phyloP scores from a whole-genome alignment of 805 yeast genomes.

The Kazachstania bromeliacearum region DNA sequence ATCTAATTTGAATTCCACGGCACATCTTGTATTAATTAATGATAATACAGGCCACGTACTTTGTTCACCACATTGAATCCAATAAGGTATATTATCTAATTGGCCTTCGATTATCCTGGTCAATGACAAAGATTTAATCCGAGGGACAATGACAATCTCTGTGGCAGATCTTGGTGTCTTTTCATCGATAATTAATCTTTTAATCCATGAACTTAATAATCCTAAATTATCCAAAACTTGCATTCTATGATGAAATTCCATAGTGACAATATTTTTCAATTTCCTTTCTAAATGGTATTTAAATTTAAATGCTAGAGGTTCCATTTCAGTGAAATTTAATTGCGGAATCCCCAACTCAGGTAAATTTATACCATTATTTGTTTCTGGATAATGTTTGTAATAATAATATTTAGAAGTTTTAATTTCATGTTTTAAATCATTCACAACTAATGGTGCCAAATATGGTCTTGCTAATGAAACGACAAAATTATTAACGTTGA shows the following conservation, averaged over 20 bases:
- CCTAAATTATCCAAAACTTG: conserved; percentile 75
- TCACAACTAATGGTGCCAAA: conserved; percentile 77
- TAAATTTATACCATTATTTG: conserved; percentile 13
- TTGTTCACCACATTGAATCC: conserved; percentile 84
- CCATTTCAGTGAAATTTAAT: conserved; percentile 27
- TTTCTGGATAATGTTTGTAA: conserved; percentile 33
- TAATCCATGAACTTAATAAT: conserved; percentile 55
- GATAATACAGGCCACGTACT: conserved; percentile 91
- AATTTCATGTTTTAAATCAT: conserved; percentile 67
- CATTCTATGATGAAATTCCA: conserved; percentile 80
- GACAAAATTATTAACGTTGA: conserved; percentile 88
- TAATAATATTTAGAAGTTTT: conserved; percentile 32
- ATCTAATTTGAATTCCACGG: conserved; percentile 82
- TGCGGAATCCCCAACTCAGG: conserved; percentile 21
- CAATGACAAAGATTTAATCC: conserved; percentile 59
- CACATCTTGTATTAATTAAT: conserved; percentile 75
- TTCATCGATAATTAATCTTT: conserved; percentile 78
- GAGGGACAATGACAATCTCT: conserved; percentile 88
- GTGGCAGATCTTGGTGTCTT: conserved; percentile 70
- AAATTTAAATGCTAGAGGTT: conserved; percentile 29
- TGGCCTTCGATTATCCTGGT: conserved; percentile 73
- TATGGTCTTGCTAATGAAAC: conserved; percentile 91
- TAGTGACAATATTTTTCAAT: conserved; percentile 47
- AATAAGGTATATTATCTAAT: conserved; percentile 72
- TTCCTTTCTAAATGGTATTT: conserved; percentile 31